phyloP scores from a whole-genome alignment of 306 rosid species.

The Pueraria montana region DNA sequence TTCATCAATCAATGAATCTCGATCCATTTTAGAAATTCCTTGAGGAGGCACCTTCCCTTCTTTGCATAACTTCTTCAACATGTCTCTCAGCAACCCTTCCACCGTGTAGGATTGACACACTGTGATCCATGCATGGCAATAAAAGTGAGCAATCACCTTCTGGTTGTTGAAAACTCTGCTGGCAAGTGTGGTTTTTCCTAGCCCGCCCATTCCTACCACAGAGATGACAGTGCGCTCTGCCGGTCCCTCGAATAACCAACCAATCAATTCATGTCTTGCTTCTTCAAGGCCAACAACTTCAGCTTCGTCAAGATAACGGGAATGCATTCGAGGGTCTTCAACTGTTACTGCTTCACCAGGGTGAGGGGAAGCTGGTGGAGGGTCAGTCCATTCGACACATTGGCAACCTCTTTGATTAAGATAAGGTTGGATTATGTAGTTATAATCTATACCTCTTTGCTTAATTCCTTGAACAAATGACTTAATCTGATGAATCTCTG shows the following conservation, averaged over 20 bases:
- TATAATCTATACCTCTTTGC: no score
- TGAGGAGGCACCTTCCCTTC: neutral
- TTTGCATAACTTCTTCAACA: neutral
- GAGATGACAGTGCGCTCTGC: neutral
- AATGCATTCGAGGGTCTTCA: no score
- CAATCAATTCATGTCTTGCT: neutral
- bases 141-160: no score
- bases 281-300: conserved; percentile 1
- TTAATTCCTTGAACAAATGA: no score
- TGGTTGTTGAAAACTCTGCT: neutral
- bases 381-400: no score
- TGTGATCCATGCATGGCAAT: no score
- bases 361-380: neutral
- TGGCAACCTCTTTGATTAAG: no score
- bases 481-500: no score
- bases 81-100: neutral
- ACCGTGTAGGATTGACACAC: no score
- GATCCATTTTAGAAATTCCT: neutral
- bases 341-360: no score
- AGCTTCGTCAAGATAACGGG: neutral
- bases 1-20: neutral
- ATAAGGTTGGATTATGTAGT: no score
- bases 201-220: neutral
- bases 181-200: conserved; percentile 14
- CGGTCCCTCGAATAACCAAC: neutral